Conservation (phyloP, 1,139 yeast species). For the Suhomyces panamericanus region DNA sequence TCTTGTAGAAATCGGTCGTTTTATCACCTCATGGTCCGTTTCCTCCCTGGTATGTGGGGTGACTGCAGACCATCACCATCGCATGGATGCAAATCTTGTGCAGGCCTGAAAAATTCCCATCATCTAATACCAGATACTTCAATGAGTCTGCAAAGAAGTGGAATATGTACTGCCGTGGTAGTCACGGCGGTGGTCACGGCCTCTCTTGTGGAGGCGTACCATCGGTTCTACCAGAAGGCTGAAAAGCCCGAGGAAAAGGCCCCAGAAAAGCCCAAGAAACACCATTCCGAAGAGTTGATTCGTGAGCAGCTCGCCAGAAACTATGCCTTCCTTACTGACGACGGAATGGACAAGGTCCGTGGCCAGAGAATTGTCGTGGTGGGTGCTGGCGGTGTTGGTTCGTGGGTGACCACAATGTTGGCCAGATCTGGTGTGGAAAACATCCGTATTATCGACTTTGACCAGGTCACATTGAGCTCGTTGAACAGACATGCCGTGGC, state of each 20-base stretch:
- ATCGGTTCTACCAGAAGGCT: constrained; percentile 21
- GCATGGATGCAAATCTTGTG: constrained; percentile 9
- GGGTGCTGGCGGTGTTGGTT: constrained; percentile 99
- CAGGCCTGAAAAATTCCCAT: constrained; percentile 10
- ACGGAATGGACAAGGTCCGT: constrained; percentile 77
- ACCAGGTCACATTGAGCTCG: constrained; percentile 90
- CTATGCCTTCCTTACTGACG: constrained; percentile 85
- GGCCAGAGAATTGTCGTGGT: constrained; percentile 78
- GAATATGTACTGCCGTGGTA: constrained; percentile 28
- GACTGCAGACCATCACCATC: not conserved
- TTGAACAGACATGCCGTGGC: constrained; percentile 95
- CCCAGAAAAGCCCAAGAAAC: not conserved
- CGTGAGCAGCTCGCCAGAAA: constrained; percentile 92
- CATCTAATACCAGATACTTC: not conserved
- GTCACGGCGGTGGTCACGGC: constrained; percentile 45
- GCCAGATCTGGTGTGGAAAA: constrained; percentile 85
- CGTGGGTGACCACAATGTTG: constrained; percentile 93
- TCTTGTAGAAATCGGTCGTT: no score
- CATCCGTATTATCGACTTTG: constrained; percentile 84
- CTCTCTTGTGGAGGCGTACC: constrained; percentile 42
- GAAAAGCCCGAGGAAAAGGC: not conserved
- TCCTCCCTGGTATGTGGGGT: not conserved
- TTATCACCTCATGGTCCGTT: not conserved
- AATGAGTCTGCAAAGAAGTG: constrained; percentile 4
- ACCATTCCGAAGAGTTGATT: constrained; percentile 70